These are phyloP conservation scores for Meira nashicola DNA, from an alignment of 1,284 basidiomycete genomes.

Conservation along the genomic window DNA sequence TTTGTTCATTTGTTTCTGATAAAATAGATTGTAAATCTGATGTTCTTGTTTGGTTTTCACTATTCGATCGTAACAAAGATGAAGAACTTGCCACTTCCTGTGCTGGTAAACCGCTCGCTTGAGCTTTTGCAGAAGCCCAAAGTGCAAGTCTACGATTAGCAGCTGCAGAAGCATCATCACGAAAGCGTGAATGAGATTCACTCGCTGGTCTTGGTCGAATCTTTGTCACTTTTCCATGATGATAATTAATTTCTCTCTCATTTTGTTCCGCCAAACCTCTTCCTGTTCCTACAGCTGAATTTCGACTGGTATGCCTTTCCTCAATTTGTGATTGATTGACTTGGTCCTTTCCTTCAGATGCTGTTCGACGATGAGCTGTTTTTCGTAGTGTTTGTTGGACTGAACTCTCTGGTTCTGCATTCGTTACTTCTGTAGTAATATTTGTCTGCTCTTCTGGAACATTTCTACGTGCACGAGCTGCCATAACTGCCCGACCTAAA, in stretches of 20 bases:
- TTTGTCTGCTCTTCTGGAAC: background rate
- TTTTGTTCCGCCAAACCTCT: background rate
- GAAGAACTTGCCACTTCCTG: background rate
- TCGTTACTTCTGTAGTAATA: background rate
- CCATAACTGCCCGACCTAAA: slow-evolving; percentile 2
- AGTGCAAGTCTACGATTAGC: background rate
- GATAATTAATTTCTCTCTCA: background rate
- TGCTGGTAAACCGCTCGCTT: too few relatives aligned
- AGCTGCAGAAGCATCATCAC: slow-evolving; percentile 10
- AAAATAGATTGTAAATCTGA: background rate
- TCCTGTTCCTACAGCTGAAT: background rate
- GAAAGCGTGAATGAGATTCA: slow-evolving; percentile 7
- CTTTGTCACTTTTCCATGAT: slow-evolving; percentile 1
- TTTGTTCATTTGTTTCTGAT: background rate
- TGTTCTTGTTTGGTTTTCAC: background rate
- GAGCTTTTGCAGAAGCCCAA: background rate
- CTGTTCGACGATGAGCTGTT: background rate
- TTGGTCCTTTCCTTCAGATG: background rate
- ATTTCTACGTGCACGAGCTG: slow-evolving; percentile 1
- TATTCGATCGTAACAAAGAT: background rate
- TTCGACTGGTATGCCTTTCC: background rate
- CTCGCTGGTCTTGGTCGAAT: slow-evolving; percentile 3
- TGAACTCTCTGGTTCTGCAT: background rate
- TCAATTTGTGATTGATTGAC: background rate
- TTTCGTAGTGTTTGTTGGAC: too few relatives aligned